Evolutionary conservation across 2,329 filamentous ascomycete genomes (phyloP), one percentile per base, ranked within the genome.

Genomic region (Scedosporium apiospermum): DNA sequence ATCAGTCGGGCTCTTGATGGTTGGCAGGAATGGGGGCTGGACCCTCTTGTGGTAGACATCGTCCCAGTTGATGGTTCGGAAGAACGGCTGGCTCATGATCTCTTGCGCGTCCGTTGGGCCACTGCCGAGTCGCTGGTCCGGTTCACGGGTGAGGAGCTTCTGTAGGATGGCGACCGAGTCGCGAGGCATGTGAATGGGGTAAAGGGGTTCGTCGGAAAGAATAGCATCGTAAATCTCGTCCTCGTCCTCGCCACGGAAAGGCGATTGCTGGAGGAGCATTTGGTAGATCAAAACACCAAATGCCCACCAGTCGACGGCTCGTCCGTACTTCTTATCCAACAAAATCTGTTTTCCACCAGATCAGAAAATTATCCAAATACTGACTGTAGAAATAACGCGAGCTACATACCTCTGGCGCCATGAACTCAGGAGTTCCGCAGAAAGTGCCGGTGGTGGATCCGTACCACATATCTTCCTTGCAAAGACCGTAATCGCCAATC

Each of bases 391-490:
- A 58, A 55, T 12, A 49, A 9, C 10, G 18, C 12, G 23, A 5
- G 6, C 10, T 18, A 58, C 12, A 53, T 63, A 96, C 91, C 82
- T 99, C 95, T 7, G 95, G 95, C 7, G 95, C 95, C 95, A 99
- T 99, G 68, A 99, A 99, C 73, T 99, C 95, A 16, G 95, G 95
- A n/a, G 95, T 99, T 75, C 95, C 95, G 73, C 95, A 99, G 80
- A 99, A 99, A 6, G 95, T 99, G 77, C 93, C 93, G 0, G 95
- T 99, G 2, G 90, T 97, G 63, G 90, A 93, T 53, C 92, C 92
- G 72, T 96, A 99, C 93, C 93, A 99, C 95, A 99, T 99, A 69
- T 99, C 93, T 73, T 99, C 95, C 77, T 99, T 99, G 80, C 96
- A 99, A 58, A 99, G 85, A 85, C 95, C 95, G 74, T 96, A 99